phyloP scores from a whole-genome alignment of 2,329 filamentous ascomycete genomes.

The Colletotrichum incanum region DNA sequence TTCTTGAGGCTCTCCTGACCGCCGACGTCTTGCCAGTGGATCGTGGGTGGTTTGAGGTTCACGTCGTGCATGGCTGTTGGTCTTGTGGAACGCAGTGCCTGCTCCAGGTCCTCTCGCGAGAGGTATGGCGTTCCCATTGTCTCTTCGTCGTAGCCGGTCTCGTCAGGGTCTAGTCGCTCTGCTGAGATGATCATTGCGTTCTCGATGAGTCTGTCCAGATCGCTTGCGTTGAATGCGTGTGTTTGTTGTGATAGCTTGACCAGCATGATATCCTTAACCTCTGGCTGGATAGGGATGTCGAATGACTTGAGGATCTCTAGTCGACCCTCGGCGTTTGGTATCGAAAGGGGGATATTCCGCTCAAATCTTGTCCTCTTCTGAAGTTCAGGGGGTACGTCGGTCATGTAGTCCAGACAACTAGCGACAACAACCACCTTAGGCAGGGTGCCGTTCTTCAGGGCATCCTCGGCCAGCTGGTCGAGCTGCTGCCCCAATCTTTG shows the following conservation, averaged over 20 bases:
- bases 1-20: slow-evolving; percentile 85
- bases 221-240: slow-evolving; percentile 88
- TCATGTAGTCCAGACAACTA: slow-evolving; percentile 79
- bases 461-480: slow-evolving; percentile 64
- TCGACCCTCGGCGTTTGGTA: slow-evolving; percentile 81
- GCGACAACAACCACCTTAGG: slow-evolving; percentile 81
- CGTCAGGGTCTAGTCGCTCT: slow-evolving; percentile 50
- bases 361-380: slow-evolving; percentile 76
- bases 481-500: slow-evolving; percentile 69
- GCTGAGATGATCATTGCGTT: slow-evolving; percentile 52
- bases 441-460: slow-evolving; percentile 54
- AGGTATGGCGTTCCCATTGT: slow-evolving; percentile 48
- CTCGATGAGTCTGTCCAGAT: slow-evolving; percentile 76
- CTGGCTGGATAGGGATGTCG: slow-evolving; percentile 61
- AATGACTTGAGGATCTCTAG: slow-evolving; percentile 81
- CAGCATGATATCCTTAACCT: slow-evolving; percentile 67
- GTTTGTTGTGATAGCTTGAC: slow-evolving; percentile 79
- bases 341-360: slow-evolving; percentile 79
- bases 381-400: slow-evolving; percentile 80
- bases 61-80: slow-evolving; percentile 92
- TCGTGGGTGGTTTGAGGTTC: slow-evolving; percentile 88
- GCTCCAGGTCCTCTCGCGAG: slow-evolving; percentile 69
- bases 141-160: slow-evolving; percentile 45
- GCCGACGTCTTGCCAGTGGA: slow-evolving; percentile 90
- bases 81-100: slow-evolving; percentile 78